Percentiles rank a stretch among this genome's conserved stretches.
Evolutionary conservation across 129 eudicot genomes (phyloP).

Genomic region (Apium graveolens): DNA sequence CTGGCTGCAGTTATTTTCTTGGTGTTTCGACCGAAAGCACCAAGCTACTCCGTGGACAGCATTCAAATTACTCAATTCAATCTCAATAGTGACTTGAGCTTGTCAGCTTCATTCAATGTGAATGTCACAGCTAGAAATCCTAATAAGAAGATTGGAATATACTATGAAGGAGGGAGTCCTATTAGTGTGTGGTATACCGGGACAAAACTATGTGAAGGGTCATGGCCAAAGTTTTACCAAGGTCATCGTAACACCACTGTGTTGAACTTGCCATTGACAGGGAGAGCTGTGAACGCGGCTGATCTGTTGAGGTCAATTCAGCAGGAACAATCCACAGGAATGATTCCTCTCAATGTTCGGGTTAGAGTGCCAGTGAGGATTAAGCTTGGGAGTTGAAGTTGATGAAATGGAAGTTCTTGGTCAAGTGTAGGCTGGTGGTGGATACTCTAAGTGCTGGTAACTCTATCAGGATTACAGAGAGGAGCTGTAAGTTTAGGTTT

Average conservation of each 20-base stretch:
- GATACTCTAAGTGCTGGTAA: constrained; percentile 48
- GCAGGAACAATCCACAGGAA: constrained; percentile 49
- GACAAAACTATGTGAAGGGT: constrained; percentile 55
- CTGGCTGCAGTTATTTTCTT: constrained; percentile 70
- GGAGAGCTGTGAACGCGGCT: constrained; percentile 39
- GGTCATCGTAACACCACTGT: constrained; percentile 78
- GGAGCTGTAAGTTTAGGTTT: constrained; percentile 55
- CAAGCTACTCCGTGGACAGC: constrained; percentile 67
- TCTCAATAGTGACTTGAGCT: constrained; percentile 35
- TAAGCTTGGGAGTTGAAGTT: constrained; percentile 63
- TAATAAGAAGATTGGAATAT: constrained; percentile 71
- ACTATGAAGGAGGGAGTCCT: constrained; percentile 55
- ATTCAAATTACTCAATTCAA: constrained; percentile 50
- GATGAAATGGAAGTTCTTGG: constrained; percentile 60
- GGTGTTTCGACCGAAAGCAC: constrained; percentile 63
- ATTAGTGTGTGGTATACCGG: constrained; percentile 51
- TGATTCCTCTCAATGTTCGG: constrained; percentile 47
- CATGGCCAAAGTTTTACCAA: constrained; percentile 83
- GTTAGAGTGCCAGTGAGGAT: constrained; percentile 69
- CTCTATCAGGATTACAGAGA: constrained; percentile 46
- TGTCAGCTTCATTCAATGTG: constrained; percentile 65
- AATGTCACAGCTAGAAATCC: constrained; percentile 84
- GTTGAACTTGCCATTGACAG: constrained; percentile 33
- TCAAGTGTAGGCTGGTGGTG: constrained; percentile 57
- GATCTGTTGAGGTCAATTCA: constrained; percentile 32